Base-by-base conservation (phyloP, 495 filamentous ascomycete genomes). In the Penicillium angulare region DNA sequence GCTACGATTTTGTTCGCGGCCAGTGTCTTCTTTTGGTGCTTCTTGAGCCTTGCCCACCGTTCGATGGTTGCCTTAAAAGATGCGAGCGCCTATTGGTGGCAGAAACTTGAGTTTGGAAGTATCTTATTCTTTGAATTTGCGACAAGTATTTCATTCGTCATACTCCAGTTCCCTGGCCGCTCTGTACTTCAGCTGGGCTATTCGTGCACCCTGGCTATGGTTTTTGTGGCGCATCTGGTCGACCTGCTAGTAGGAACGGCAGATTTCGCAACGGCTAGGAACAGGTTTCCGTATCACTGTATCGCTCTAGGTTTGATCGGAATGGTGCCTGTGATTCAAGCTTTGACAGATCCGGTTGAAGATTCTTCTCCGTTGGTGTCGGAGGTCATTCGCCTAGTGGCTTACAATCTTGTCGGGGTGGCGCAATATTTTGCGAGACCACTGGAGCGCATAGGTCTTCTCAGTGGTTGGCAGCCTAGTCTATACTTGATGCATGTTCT, bases 231-330 rank as follows among this genome's bases (percentile, higher is more conserved):
- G 5, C 18, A 47, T 31, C 7, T 50, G 24, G 41, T 55, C 22
- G 53, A 49, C n/a, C 35, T 55, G 10, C 7, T 50, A 3, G 42
- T 8, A 12, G 6, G 16, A 10, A 33, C 47, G 12, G 26, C 15
- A 6, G 24, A 29, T 2, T 22, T 27, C 9, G 22, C 39, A 12
- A 15, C 41, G 22, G 23, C 23, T 23, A 22, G 23, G 10, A 26
- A 23, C n/a, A 46, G 41, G 34, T 55, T 55, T 43, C 42, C 47
- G 5, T 50, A 46, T 22, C 47, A 55, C n/a, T 55, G 45, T 26
- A 24, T 24, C 16, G 50, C 47, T 0, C 35, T 55, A 7, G 21
- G 32, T 18, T 12, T 55, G 9, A 16, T 55, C n/a, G 9, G 42
- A 9, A 29, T 55, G 41, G 35, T 50, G 2, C 53, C 47, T 15